Conservation (phyloP, 1,284 basidiomycete genomes). For the Fomitopsis palustris region DNA sequence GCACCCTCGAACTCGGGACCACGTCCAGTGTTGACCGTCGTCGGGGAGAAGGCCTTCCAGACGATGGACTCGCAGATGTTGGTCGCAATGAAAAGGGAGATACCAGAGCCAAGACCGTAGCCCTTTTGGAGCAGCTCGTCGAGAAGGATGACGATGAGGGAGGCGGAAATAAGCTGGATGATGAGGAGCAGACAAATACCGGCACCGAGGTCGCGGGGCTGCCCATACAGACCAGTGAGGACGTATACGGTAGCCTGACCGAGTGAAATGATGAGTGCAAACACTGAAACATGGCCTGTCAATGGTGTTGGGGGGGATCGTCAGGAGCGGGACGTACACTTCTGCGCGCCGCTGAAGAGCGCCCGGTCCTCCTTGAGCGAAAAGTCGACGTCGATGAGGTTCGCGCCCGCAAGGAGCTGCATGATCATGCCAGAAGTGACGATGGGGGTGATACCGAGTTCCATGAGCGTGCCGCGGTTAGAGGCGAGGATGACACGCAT, state of each 20-base stretch:
- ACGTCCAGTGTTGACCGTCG: slow-evolving; percentile 96
- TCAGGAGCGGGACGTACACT: slow-evolving; percentile 60
- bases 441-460: slow-evolving; percentile 97
- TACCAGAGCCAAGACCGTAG: slow-evolving; percentile 97
- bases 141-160: slow-evolving; percentile 96
- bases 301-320: background rate
- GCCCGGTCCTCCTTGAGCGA: slow-evolving; percentile 96
- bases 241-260: slow-evolving; percentile 98
- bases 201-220: slow-evolving; percentile 90
- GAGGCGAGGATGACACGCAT: slow-evolving; percentile 99
- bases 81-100: slow-evolving; percentile 98
- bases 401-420: slow-evolving; percentile 97
- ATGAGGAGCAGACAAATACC: slow-evolving; percentile 96
- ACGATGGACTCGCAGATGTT: slow-evolving; percentile 99
- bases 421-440: slow-evolving; percentile 99
- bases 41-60: slow-evolving; percentile 99
- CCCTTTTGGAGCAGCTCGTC: slow-evolving; percentile 99
- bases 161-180: slow-evolving; percentile 91
- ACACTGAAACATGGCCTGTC: slow-evolving; percentile 54
- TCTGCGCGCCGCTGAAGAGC: slow-evolving; percentile 95
- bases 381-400: slow-evolving; percentile 97
- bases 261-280: slow-evolving; percentile 94
- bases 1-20: slow-evolving; percentile 99
- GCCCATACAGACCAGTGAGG: slow-evolving; percentile 94
- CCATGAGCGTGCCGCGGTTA: slow-evolving; percentile 98